Evolutionary conservation across 2,329 filamentous ascomycete species (phyloP), one percentile per base, ranked within the genome.

Genomic region (Ascochyta rabiei): DNA sequence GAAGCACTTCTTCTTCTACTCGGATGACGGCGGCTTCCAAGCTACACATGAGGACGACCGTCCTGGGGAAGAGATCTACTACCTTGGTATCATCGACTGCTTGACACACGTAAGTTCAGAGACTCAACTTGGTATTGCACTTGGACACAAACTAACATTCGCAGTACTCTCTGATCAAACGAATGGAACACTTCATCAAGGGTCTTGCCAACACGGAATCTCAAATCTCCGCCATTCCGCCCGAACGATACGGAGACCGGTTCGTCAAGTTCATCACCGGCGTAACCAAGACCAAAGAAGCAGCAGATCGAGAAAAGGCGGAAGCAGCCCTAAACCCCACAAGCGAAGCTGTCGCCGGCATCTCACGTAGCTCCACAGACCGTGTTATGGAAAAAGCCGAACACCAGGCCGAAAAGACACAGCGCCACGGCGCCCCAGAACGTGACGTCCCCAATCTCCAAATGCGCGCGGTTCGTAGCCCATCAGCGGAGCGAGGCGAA

Each of bases 81-180:
- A 99, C 73, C 85, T 99, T 7, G 96, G 95, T 31, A 96, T 99
- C 67, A 99, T 99, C 75, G 95, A 99, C 77, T 99, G 95, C 75
- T 81, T 99, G 68, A 99, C 95, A 67, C 91, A 97, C 75, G 92
- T 96, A 83, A 86, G 90, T 85, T 48, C 10, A 10, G 13, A 30
- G 34, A 31, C 6, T 21, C 3, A 10, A 6, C 9, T n/a, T 10
- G 1, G 8, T 2, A 19, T 13, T 7, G 9, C 2, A 19, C 16
- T 15, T 7, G 7, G 2, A 19, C 8, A 8, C 1, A 52, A 50
- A 56, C 70, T 75, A 68, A 77, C 52, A 43, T 48, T n/a, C 23
- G 23, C 67, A 96, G 91, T 99, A 98, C 75, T 92, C 92, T 63
- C 86, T 93, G 61, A 85, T 96, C 76, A 99, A 99, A 79, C 93